Evolutionary conservation across 2,329 filamentous ascomycete species (phyloP).

Genomic region (Colletotrichum musicola): DNA sequence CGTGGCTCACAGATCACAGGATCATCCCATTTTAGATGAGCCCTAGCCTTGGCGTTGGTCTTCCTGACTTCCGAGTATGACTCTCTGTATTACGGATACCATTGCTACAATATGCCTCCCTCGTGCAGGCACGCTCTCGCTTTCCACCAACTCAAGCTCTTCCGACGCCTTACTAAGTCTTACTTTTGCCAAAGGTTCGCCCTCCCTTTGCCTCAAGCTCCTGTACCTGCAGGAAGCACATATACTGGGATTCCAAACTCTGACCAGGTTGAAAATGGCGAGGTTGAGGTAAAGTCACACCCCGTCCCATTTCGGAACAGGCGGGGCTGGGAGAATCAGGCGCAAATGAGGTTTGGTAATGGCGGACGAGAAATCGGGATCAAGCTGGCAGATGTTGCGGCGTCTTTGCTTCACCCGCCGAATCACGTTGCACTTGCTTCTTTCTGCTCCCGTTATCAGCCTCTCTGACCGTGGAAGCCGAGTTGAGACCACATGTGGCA

Average conservation of each 20-base stretch:
- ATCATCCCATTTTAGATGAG: constrained; percentile 30
- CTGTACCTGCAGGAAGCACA: neutral
- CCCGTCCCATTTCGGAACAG: neutral
- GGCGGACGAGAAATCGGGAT: constrained; percentile 2
- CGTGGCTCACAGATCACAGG: constrained; percentile 36
- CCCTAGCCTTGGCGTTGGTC: constrained; percentile 6
- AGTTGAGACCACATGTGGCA: no score
- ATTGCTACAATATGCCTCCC: no score
- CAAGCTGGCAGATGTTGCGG: no score
- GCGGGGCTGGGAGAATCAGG: constrained; percentile 2
- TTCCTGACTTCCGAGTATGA: neutral
- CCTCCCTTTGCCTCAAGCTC: neutral
- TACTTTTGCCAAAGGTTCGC: constrained; percentile 10
- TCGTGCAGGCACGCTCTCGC: no score
- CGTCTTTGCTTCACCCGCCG: no score
- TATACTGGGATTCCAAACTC: neutral
- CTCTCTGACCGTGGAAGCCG: no score
- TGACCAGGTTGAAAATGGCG: neutral
- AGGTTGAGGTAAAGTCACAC: neutral
- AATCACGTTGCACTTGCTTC: no score
- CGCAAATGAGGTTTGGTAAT: constrained; percentile 17
- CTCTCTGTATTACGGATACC: no score
- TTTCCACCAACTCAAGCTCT: neutral
- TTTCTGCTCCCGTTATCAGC: no score
- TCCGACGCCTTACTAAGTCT: constrained; percentile 10